These are phyloP conservation scores for Coleophoma eucalyptorum DNA, from an alignment of 2,329 filamentous ascomycete species.

Conservation along the genomic window DNA sequence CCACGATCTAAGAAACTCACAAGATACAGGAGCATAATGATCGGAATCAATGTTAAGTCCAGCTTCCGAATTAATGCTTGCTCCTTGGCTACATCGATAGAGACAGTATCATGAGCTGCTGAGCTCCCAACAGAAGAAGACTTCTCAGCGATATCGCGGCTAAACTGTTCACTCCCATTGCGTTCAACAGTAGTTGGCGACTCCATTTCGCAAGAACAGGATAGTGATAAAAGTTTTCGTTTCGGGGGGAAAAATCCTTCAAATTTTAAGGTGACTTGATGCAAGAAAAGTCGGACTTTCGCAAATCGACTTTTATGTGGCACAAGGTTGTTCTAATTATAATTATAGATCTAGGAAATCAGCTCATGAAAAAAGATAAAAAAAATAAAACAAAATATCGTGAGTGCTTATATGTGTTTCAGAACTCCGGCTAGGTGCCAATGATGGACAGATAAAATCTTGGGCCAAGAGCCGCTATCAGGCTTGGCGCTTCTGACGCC, in stretches of 20 bases:
- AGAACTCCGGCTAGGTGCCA: too few relatives aligned
- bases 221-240: background rate
- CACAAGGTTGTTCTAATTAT: too few relatives aligned
- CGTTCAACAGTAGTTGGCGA: background rate
- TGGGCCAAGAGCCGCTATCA: too few relatives aligned
- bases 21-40: slow-evolving; percentile 71
- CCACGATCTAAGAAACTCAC: slow-evolving; percentile 70
- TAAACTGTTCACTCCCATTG: background rate
- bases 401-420: too few relatives aligned
- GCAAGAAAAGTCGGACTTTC: too few relatives aligned
- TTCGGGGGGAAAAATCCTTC: background rate
- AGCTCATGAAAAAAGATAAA: too few relatives aligned
- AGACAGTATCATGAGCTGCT: background rate
- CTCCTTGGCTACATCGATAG: background rate
- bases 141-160: background rate
- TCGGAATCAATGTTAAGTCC: slow-evolving; percentile 59
- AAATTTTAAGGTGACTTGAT: too few relatives aligned
- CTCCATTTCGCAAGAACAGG: background rate
- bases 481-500: too few relatives aligned
- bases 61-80: slow-evolving; percentile 50
- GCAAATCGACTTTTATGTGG: too few relatives aligned
- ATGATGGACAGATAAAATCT: too few relatives aligned
- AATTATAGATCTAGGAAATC: too few relatives aligned
- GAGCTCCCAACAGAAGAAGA: background rate
- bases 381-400: too few relatives aligned